Base-by-base conservation (phyloP, 2,329 filamentous ascomycete species). In the Pleurostoma richardsiae region DNA sequence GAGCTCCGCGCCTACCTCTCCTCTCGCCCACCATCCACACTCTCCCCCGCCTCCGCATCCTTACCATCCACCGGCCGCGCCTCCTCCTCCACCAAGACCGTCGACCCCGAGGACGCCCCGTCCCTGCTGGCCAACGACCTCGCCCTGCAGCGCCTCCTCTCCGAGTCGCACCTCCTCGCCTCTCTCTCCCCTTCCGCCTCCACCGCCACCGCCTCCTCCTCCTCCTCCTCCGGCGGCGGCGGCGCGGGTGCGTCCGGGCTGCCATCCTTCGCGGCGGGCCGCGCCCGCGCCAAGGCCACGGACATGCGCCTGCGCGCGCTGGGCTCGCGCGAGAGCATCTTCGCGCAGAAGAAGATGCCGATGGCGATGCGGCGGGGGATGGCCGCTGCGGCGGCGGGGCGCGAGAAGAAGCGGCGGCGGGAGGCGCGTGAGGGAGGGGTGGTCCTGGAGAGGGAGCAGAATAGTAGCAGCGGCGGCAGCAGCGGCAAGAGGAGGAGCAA, bases 391-490 rank as follows among this genome's bases (percentile, higher is more conserved):
- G 79, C 80, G 27, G 72, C 64, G 2, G 67, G 73, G 29, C 81
- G 80, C 49, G 91, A 96, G 64, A 70, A 77, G 10, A 86, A 79
- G 70, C 72, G 92, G 44, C 74, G 92, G 36, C 75, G 73, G 39
- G 89, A 96, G 64, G 94, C 94, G 2, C 82, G 77, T 59, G 92
- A 97, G 73, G 95, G 92, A 57, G 94, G 92, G 5, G 84, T 97
- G 56, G 83, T 97, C 42, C 71, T 97, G 31, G 94, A 97, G 72
- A 76, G 73, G 51, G 54, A 39, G 29, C 56, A 26, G 29, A 59
- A 45, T 47, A 19, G 27, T 41, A 10, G 71, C 71, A 40, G 54
- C 61, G 29, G 63, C 62, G 52, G 68, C 63, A 33, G 63, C 57
- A 42, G 42, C 29, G 44, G 30, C 47, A 70, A 63, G 46, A 61